Evolutionary conservation across 305 asterid genomes (phyloP).

Genomic region (Caryopteris hybrid): DNA sequence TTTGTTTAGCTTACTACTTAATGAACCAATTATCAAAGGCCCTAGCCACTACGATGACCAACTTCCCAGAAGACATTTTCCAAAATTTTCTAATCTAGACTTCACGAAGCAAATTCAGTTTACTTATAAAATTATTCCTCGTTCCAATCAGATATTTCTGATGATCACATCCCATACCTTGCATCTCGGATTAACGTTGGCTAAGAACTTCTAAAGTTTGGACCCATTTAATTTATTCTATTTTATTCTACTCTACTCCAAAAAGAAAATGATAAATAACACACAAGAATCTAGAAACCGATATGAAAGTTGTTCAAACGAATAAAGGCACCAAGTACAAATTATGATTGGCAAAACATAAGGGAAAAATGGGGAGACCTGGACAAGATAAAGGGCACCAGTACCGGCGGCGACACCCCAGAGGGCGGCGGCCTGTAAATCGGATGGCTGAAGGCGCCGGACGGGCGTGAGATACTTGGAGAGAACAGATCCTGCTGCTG

Average conservation of each 20-base stretch:
- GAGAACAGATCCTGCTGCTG: constrained; percentile 39
- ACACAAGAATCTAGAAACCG: not conserved
- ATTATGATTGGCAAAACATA: constrained; percentile 6
- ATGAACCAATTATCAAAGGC: too few species aligned
- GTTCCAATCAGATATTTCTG: not conserved
- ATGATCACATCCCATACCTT: not conserved
- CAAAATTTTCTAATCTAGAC: not conserved
- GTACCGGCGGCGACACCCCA: constrained; percentile 83
- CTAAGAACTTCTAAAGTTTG: not conserved
- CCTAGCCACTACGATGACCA: not conserved
- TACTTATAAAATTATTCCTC: not conserved
- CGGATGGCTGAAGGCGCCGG: constrained; percentile 35
- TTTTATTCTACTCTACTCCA: constrained; percentile 17
- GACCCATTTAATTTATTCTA: not conserved
- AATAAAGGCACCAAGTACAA: not conserved
- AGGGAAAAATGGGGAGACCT: constrained; percentile 34
- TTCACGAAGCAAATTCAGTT: not conserved
- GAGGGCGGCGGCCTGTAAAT: constrained; percentile 58
- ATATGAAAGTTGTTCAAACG: not conserved
- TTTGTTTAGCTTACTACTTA: not conserved
- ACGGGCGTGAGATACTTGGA: constrained; percentile 43
- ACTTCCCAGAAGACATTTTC: not conserved
- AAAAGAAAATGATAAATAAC: not conserved
- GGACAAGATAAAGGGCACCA: constrained; percentile 58
- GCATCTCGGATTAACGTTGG: not conserved